Percentiles rank a stretch among this genome's conserved stretches.
Conservation (phyloP, 805 yeast species). For the Cyberlindnera misumaiensis region DNA sequence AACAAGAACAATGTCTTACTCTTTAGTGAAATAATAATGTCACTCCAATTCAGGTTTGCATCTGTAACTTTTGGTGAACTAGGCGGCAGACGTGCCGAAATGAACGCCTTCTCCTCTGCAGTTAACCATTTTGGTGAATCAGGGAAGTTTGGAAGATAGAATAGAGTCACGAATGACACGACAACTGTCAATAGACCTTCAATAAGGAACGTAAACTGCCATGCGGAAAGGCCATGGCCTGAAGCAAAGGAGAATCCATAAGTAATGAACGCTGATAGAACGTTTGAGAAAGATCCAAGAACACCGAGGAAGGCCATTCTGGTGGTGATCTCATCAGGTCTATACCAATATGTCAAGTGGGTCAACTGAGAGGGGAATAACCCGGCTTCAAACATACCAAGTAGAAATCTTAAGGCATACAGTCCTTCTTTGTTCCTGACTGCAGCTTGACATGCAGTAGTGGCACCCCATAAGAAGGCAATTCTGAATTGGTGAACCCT, state of each 20-base stretch:
- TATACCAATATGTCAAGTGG: constrained; percentile 21
- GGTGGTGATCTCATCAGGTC: constrained; percentile 18
- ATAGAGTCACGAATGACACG: constrained; percentile 5
- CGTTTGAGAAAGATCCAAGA: constrained; percentile 20
- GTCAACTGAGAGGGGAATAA: constrained; percentile 13
- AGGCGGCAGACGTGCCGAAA: constrained; percentile 8
- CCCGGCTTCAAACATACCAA: constrained; percentile 19
- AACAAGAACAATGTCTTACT: constrained; percentile 1
- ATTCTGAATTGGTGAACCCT: constrained; percentile 10
- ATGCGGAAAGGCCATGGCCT: constrained; percentile 11
- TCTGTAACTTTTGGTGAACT: background rate
- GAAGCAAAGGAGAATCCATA: constrained; percentile 12
- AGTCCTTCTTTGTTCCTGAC: constrained; percentile 11
- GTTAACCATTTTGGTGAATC: constrained; percentile 14
- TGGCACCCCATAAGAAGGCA: constrained; percentile 12
- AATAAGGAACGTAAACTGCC: constrained; percentile 19
- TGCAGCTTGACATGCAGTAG: constrained; percentile 15
- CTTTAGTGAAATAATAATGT: constrained; percentile 1
- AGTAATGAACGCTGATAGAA: constrained; percentile 21
- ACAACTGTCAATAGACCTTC: constrained; percentile 16
- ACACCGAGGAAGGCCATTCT: constrained; percentile 22
- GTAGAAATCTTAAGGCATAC: constrained; percentile 10
- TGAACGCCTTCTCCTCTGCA: constrained; percentile 11
- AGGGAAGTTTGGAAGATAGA: constrained; percentile 16
- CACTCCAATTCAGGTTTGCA: background rate